These are phyloP conservation scores for Zizania latifolia DNA, from an alignment of 176 grass and related monocot species.

Conservation along the genomic window DNA sequence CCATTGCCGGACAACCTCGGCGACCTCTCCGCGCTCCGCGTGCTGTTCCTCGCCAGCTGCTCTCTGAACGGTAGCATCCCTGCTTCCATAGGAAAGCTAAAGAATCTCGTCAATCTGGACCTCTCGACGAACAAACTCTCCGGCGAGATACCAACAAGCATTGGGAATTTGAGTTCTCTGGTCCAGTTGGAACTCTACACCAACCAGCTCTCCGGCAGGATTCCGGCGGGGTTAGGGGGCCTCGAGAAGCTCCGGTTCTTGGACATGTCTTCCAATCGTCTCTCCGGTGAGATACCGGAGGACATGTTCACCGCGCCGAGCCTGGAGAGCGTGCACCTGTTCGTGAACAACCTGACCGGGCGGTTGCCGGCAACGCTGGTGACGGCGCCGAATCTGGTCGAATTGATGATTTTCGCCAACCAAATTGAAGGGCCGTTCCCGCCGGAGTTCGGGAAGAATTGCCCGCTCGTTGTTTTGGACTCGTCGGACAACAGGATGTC, in stretches of 20 bases:
- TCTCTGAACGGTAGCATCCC: conserved; percentile 60
- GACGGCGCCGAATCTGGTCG: conserved; percentile 33
- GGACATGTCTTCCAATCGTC: conserved; percentile 59
- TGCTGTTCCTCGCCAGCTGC: conserved; percentile 57
- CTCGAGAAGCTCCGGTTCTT: conserved; percentile 47
- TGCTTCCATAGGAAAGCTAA: conserved; percentile 45
- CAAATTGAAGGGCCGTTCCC: conserved; percentile 56
- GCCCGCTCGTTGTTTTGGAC: conserved; percentile 61
- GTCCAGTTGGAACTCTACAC: conserved; percentile 77
- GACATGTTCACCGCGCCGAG: conserved; percentile 59
- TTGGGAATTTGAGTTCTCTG: conserved; percentile 37
- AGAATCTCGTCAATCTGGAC: conserved; percentile 60
- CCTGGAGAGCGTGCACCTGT: conserved; percentile 58
- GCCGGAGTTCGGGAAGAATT: conserved; percentile 55
- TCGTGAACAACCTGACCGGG: conserved; percentile 58
- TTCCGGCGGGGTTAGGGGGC: conserved; percentile 56
- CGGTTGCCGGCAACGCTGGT: conserved; percentile 37
- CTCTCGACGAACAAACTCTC: conserved; percentile 53
- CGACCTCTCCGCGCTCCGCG: conserved; percentile 43
- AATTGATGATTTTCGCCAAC: conserved; percentile 66
- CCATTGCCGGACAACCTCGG: conserved; percentile 46
- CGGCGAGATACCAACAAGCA: conserved; percentile 45
- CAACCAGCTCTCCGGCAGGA: conserved; percentile 53
- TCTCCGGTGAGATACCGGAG: conserved; percentile 49
- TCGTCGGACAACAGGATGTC: conserved; percentile 54